Conservation (phyloP, 2,329 filamentous ascomycete genomes). For the Chaetomium sp. region DNA sequence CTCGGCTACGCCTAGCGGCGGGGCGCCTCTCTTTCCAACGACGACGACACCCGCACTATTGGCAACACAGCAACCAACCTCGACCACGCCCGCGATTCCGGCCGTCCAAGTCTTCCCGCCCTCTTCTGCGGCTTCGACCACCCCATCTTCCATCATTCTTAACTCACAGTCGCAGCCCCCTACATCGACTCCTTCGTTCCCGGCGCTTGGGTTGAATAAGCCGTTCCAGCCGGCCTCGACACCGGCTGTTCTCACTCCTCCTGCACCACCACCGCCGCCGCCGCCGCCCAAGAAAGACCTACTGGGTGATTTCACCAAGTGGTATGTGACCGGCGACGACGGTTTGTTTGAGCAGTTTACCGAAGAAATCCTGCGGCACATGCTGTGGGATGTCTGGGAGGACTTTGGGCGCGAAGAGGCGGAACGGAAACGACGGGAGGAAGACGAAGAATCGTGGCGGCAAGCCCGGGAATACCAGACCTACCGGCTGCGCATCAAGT, state of each 20-base stretch:
- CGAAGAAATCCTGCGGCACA: slow-evolving; percentile 38
- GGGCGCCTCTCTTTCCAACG: neutral
- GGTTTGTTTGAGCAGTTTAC: slow-evolving; percentile 48
- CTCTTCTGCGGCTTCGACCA: neutral
- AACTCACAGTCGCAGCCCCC: neutral
- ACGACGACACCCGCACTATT: neutral
- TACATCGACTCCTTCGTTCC: neutral
- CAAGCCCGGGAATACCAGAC: slow-evolving; percentile 43
- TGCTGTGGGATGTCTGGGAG: slow-evolving; percentile 38
- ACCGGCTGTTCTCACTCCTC: neutral
- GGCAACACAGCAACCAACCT: slow-evolving; percentile 5
- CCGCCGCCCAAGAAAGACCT: slow-evolving; percentile 31
- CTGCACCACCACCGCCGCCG: slow-evolving; percentile 1
- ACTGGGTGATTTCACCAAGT: slow-evolving; percentile 45
- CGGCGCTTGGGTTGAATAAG: neutral
- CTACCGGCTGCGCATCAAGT: slow-evolving; percentile 47
- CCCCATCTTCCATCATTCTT: neutral
- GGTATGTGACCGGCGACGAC: slow-evolving; percentile 48
- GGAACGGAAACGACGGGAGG: slow-evolving; percentile 39
- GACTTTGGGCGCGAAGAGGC: slow-evolving; percentile 36
- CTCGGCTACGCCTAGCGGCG: neutral
- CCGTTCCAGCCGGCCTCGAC: neutral
- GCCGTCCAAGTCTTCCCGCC: slow-evolving; percentile 13
- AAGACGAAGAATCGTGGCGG: slow-evolving; percentile 41
- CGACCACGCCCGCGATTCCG: slow-evolving; percentile 10